These are phyloP conservation scores for Papilionanthe hybrid DNA, from an alignment of 116 monocot species.

Conservation along the genomic window DNA sequence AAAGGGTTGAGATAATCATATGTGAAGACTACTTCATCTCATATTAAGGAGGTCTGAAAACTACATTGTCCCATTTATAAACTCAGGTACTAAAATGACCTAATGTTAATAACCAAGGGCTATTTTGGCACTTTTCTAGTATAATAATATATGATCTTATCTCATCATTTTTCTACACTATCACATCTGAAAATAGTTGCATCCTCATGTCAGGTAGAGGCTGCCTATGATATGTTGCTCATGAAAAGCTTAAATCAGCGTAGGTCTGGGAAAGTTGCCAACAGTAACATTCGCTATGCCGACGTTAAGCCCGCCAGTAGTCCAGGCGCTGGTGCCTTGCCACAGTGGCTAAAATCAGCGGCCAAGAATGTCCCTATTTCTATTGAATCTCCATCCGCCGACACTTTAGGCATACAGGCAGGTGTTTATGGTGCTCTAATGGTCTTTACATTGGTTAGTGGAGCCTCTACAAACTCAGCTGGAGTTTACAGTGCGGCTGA, in stretches of 20 bases:
- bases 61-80: too few species aligned
- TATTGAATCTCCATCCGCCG: conserved; percentile 58
- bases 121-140: not conserved
- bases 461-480: conserved; percentile 44
- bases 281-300: conserved; percentile 71
- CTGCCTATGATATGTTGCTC: conserved; percentile 96
- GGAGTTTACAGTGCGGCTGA: conserved; percentile 64
- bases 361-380: conserved; percentile 63
- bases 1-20: too few species aligned
- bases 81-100: too few species aligned
- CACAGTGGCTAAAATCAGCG: conserved; percentile 64
- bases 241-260: conserved; percentile 85
- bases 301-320: conserved; percentile 75
- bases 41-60: too few species aligned
- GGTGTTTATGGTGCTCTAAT: conserved; percentile 87
- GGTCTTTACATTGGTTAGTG: conserved; percentile 72
- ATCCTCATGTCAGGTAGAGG: conserved; percentile 62
- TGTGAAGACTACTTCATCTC: too few species aligned
- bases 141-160: not conserved
- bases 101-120: too few species aligned
- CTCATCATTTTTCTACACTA: not conserved
- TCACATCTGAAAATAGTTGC: not conserved
- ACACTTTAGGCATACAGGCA: conserved; percentile 66
- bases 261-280: conserved; percentile 85
- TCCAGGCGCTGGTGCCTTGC: conserved; percentile 33